phyloP scores from a whole-genome alignment of 345 rosid species.

The Pugionium dolabratum region DNA sequence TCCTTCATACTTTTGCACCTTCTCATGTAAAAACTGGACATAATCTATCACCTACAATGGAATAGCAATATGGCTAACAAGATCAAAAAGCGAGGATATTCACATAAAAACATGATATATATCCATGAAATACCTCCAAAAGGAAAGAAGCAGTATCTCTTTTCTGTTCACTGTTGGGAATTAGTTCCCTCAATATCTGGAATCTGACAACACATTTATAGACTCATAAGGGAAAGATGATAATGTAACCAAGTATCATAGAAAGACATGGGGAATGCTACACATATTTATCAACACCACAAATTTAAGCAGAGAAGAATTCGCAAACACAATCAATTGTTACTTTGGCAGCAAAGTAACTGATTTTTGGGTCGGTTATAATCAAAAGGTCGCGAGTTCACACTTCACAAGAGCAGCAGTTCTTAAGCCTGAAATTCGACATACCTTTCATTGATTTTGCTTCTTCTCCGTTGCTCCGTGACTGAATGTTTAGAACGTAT shows the following conservation, averaged over 20 bases:
- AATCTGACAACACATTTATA: conserved; percentile 54
- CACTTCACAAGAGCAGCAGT: background rate
- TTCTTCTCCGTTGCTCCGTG: conserved; percentile 90
- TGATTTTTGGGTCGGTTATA: background rate
- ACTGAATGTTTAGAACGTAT: conserved; percentile 93
- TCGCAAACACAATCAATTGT: background rate
- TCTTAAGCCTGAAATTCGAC: background rate
- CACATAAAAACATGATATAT: background rate
- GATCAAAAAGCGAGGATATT: background rate
- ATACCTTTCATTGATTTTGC: conserved; percentile 97
- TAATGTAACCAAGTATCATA: too few relatives aligned
- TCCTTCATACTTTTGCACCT: conserved; percentile 78
- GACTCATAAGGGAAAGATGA: background rate
- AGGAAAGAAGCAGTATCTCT: conserved; percentile 94
- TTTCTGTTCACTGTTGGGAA: conserved; percentile 87
- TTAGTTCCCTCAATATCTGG: conserved; percentile 89
- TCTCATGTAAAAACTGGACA: conserved; percentile 80
- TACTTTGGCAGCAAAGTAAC: background rate
- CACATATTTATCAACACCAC: background rate
- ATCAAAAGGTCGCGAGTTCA: too few relatives aligned
- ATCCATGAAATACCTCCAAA: conserved; percentile 61
- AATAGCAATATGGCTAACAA: conserved; percentile 9
- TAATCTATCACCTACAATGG: conserved; percentile 80
- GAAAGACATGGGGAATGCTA: too few relatives aligned
- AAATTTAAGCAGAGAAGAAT: conserved; percentile 3